Evolutionary conservation across 2,329 filamentous ascomycete species (phyloP).

Genomic region (Endocalyx cinctus): DNA sequence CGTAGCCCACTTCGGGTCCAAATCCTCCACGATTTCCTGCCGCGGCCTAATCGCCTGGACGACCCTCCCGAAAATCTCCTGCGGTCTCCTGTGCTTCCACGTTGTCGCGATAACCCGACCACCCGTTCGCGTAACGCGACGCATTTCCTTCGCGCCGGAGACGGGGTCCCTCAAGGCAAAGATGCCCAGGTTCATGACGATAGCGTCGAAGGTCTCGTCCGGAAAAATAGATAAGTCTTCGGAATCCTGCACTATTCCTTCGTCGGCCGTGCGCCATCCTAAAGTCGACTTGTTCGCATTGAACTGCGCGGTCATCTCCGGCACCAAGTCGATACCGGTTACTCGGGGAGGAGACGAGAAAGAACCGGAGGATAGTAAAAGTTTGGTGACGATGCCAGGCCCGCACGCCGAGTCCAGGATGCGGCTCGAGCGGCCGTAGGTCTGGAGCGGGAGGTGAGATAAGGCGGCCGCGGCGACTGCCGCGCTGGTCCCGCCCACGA

Average conservation of each 20-base stretch:
- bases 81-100: slow-evolving; percentile 15
- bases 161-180: slow-evolving; percentile 14
- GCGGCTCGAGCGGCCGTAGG: slow-evolving; percentile 14
- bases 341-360: slow-evolving; percentile 13
- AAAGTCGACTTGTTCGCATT: slow-evolving; percentile 10
- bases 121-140: slow-evolving; percentile 17
- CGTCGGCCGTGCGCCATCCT: slow-evolving; percentile 13
- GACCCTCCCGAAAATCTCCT: slow-evolving; percentile 9
- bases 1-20: slow-evolving; percentile 17
- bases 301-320: slow-evolving; percentile 16
- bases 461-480: slow-evolving; percentile 16
- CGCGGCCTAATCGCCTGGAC: slow-evolving; percentile 11
- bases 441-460: slow-evolving; percentile 15
- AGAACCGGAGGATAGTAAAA: slow-evolving; percentile 17
- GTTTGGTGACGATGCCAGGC: slow-evolving; percentile 18
- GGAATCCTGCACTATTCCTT: slow-evolving; percentile 15
- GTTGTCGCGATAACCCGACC: slow-evolving; percentile 17
- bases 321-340: slow-evolving; percentile 15
- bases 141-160: slow-evolving; percentile 16
- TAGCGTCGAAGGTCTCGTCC: slow-evolving; percentile 14
- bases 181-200: slow-evolving; percentile 19
- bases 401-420: slow-evolving; percentile 22
- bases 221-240: slow-evolving; percentile 15
- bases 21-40: slow-evolving; percentile 10
- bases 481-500: slow-evolving; percentile 13